phyloP scores from a whole-genome alignment of 768 basidiomycete species.

The Grammothele lineata region DNA sequence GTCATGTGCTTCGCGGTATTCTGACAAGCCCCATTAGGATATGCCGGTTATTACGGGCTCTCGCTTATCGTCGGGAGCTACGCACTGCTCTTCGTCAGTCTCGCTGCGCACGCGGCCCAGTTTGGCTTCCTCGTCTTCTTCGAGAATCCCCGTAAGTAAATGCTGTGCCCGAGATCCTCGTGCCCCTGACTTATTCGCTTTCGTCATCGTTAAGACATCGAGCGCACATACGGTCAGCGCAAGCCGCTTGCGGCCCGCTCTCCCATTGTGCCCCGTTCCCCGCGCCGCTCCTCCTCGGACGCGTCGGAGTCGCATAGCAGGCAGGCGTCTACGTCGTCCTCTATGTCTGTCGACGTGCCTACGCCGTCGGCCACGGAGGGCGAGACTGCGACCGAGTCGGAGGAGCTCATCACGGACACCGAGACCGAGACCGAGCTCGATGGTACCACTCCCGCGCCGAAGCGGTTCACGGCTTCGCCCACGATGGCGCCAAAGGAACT shows the following conservation, averaged over 20 bases:
- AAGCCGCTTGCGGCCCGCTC: constrained; percentile 86
- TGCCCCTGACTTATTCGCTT: background rate
- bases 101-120: constrained; percentile 93
- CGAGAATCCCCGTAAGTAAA: constrained; percentile 88
- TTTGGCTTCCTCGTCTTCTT: constrained; percentile 95
- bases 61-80: constrained; percentile 89
- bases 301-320: constrained; percentile 13
- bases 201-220: constrained; percentile 24
- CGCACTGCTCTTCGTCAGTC: constrained; percentile 85
- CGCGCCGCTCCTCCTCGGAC: constrained; percentile 13
- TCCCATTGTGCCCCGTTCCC: constrained; percentile 42
- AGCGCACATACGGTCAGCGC: constrained; percentile 82
- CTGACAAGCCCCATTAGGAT: constrained; percentile 43
- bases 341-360: constrained; percentile 22
- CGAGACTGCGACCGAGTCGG: constrained; percentile 68
- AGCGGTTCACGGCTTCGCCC: constrained; percentile 7
- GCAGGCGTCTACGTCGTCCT: constrained; percentile 22
- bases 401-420: constrained; percentile 57
- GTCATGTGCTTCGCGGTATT: background rate
- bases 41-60: constrained; percentile 95
- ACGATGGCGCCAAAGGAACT: no score
- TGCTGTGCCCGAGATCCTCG: background rate
- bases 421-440: constrained; percentile 45
- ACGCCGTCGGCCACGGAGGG: constrained; percentile 70
- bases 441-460: constrained; percentile 4